Evolutionary conservation across 257 asterid genomes (phyloP), one percentile per base, ranked within the genome.

Genomic region (Solanum corneliomulleri): DNA sequence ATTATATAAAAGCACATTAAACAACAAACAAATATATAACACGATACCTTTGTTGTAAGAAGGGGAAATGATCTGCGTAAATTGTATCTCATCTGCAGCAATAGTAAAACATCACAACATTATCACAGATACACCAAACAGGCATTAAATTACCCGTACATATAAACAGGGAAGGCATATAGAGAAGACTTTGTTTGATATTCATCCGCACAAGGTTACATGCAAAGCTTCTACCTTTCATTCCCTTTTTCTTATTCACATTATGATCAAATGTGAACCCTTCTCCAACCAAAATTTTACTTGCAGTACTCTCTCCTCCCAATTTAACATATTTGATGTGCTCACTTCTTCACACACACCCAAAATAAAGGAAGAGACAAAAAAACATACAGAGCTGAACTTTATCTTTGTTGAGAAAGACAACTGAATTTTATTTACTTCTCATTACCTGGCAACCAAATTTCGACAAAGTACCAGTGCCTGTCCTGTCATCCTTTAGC

Each of bases 61-160:
- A 96, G 95, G 23, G 98, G 99, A 92, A 96, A 96, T n/a, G 97
- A 93, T 90, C 87, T 94, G 18, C 98, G 97, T 88, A 96, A 93
- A 92, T 96, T 96, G 92, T 92, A 95, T 88, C 93, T 93, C 98
- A 96, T 93, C 99, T 96, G 96, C 72, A 29, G 68, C 72, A 11
- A 88, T 29, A 42, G 21, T 52, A 47, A 86, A 18, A 42, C 37
- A 78, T 9, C 83, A 78, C 41, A 78, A 11, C 25, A 27, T 27
- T 78, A 78, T 25, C 64, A 35, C 84, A 78, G 64, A 78, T 27
- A 15, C 64, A 78, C 64, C 64, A 78, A 78, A 78, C 6, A 45
- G 60, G 18, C 66, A 78, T 15, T 27, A 27, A 25, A 3, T 42
- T 78, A 78, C 41, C 37, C 20, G 16, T 45, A 78, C 16, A 45